Evolutionary conservation across 768 basidiomycete species (phyloP), one percentile per base, ranked within the genome.

Genomic region (Mrakia hoshinonis): DNA sequence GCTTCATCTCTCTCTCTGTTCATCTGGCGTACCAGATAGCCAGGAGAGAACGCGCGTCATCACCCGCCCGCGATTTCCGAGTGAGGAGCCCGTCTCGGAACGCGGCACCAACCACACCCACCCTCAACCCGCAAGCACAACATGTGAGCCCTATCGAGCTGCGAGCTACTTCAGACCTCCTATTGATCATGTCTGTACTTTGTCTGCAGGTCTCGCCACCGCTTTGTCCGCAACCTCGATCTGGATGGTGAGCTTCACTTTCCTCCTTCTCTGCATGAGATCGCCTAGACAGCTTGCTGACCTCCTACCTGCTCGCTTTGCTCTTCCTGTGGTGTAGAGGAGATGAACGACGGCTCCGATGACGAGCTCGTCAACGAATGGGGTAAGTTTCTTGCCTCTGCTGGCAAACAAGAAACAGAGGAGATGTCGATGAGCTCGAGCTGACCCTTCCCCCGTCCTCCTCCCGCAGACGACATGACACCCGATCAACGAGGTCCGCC

Each of bases 191-290:
- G 10, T 11, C 47, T 47, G n/a, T 66, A 15, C 9, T n/a, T n/a
- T 34, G 47, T 6, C 48, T 51, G 9, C 54, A 73, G 72, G 92
- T 97, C 95, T 6, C 84, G 96, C 79, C 96, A 98, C 81, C 87
- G 93, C 77, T 85, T 88, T 80, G 83, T 97, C 74, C 84, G 90
- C 74, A 92, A 93, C 81, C 81, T 98, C 36, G 87, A 96, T 79
- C 82, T 96, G 51, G 82, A 81, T 70, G 81, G 82, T 81, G 55
- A 74, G 79, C 70, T 4, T 58, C 29, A 11, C 61, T 13, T 38
- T 39, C 63, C 26, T 49, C 29, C 34, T 24, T 4, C 46, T 18
- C 11, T 22, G 4, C 36, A 64, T 55, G 38, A 34, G 22, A 46
- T 55, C 46, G 12, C 20, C 13, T 24, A 39, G 43, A 7, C 15